Evolutionary conservation across 2,329 filamentous ascomycete genomes (phyloP).

Genomic region (Davidsoniella virescens): DNA sequence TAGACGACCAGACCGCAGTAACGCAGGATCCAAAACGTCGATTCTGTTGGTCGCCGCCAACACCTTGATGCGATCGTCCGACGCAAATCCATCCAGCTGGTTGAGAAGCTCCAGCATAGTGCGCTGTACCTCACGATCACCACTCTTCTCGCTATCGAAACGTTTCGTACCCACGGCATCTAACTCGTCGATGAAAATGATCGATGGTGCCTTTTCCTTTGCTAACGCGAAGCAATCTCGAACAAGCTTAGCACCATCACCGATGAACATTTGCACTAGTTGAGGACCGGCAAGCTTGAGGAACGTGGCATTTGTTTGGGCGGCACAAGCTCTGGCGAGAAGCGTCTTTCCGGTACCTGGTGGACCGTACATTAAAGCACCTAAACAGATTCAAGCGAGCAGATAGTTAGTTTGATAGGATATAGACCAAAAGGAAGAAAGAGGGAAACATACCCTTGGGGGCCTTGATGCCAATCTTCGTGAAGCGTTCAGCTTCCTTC

Average conservation of each 20-base stretch:
- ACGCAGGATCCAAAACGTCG: constrained; percentile 80
- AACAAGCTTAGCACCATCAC: constrained; percentile 93
- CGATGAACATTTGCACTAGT: constrained; percentile 98
- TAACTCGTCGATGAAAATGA: constrained; percentile 98
- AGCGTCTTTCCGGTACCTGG: constrained; percentile 84
- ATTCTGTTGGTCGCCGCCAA: constrained; percentile 88
- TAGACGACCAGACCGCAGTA: constrained; percentile 79
- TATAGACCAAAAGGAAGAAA: constrained; percentile 2
- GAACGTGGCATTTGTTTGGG: constrained; percentile 96
- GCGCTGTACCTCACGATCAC: constrained; percentile 92
- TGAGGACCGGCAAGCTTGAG: constrained; percentile 95
- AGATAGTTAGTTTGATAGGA: not conserved
- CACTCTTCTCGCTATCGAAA: constrained; percentile 96
- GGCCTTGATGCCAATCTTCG: constrained; percentile 99
- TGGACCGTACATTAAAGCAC: constrained; percentile 94
- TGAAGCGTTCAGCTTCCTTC: constrained; percentile 98
- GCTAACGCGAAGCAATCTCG: constrained; percentile 94
- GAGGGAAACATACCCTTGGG: constrained; percentile 66
- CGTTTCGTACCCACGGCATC: constrained; percentile 98
- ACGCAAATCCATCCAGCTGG: constrained; percentile 94
- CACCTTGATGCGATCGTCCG: constrained; percentile 92
- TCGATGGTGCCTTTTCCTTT: constrained; percentile 96
- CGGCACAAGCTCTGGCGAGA: constrained; percentile 85
- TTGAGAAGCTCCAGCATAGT: constrained; percentile 98
- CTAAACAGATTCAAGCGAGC: constrained; percentile 27